A percentile compares a stretch with the other conserved stretches of the same genome.
phyloP scores from a whole-genome alignment of 495 filamentous ascomycete species.

The Amphirosellinia nigrospora region DNA sequence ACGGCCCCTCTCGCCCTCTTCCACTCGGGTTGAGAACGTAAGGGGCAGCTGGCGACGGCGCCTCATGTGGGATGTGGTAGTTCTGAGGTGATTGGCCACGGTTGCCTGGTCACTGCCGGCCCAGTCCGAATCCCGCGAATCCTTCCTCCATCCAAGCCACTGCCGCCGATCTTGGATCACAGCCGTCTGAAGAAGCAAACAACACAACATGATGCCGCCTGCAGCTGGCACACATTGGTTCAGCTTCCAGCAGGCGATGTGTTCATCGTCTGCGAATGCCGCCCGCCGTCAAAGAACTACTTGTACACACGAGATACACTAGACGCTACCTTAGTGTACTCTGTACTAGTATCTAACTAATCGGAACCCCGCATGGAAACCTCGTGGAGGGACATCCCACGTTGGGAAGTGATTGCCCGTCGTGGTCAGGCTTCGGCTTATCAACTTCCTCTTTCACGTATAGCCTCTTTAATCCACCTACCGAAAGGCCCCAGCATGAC shows the following conservation, averaged over 20 bases:
- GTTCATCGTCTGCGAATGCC: neutral
- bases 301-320: neutral
- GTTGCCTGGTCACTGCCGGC: neutral
- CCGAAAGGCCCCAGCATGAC: conserved; percentile 9
- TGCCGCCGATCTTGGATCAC: conserved; percentile 11
- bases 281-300: neutral
- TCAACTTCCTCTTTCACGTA: conserved; percentile 24
- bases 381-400: conserved; percentile 5
- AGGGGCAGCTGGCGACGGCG: conserved; percentile 4
- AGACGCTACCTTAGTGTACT: too few species aligned
- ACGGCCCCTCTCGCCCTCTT: conserved; percentile 11
- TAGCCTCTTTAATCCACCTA: conserved; percentile 18
- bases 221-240: neutral
- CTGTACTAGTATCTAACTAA: neutral
- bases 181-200: conserved; percentile 10
- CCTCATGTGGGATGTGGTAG: neutral
- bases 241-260: conserved; percentile 9
- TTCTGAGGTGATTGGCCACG: neutral
- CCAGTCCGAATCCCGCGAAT: conserved; percentile 9
- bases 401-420: conserved; percentile 25
- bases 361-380: neutral
- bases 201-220: neutral
- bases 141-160: conserved; percentile 13
- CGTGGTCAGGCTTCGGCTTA: conserved; percentile 18
- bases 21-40: neutral